Percentiles rank a stretch among this genome's conserved stretches.
Conservation (phyloP, 306 rosid genomes). For the Crataegus laevigata region DNA sequence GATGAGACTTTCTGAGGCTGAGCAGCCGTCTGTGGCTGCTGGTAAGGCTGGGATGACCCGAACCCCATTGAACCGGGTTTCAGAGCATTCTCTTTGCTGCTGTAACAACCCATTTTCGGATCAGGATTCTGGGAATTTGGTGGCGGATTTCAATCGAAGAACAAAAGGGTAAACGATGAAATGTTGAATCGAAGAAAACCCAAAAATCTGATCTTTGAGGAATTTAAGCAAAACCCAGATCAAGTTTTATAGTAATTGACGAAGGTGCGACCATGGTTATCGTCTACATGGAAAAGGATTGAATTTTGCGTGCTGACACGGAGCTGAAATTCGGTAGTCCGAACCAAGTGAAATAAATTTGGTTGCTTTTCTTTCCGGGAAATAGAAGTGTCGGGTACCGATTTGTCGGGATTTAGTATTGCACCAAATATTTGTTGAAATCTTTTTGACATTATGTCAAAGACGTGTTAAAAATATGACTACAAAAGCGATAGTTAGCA, state of each 20-base stretch:
- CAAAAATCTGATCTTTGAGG: background rate
- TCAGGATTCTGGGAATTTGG: background rate
- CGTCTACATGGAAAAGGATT: background rate
- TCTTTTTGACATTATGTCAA: too few relatives aligned
- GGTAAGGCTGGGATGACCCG: constrained; percentile 24
- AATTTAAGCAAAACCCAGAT: background rate
- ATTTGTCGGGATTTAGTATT: background rate
- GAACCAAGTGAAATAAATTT: background rate
- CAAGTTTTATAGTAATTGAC: background rate
- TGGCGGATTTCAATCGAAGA: background rate
- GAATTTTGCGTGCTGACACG: background rate
- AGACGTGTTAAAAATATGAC: too few relatives aligned
- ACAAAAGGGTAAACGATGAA: background rate
- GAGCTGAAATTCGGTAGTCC: background rate
- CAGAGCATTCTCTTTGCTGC: constrained; percentile 43
- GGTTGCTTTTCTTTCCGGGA: background rate
- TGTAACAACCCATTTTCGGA: constrained; percentile 56
- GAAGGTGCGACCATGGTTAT: background rate
- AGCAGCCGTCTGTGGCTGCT: constrained; percentile 13
- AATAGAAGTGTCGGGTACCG: background rate
- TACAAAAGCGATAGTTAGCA: too few relatives aligned
- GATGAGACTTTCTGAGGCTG: constrained; percentile 18
- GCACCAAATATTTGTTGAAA: background rate
- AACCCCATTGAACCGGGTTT: constrained; percentile 9
- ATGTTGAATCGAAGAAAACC: background rate